Evolutionary conservation across 1,139 yeast genomes (phyloP).

Genomic region (Yamadazyma conglobata): DNA sequence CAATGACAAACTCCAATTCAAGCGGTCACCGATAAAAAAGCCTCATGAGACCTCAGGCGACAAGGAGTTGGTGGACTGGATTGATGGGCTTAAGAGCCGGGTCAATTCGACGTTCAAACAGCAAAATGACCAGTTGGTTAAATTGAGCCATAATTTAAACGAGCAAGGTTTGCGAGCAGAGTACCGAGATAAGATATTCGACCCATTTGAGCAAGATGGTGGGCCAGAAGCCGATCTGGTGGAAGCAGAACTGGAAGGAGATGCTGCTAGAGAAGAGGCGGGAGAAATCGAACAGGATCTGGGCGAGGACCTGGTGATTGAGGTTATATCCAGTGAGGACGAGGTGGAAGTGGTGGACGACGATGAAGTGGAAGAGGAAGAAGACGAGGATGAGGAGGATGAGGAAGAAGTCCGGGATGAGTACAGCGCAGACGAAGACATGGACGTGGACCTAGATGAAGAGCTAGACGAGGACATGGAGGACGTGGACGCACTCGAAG

Average conservation of each 20-base stretch:
- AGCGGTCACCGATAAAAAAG: not conserved
- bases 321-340: constrained; percentile 6
- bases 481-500: constrained; percentile 6
- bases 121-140: constrained; percentile 36
- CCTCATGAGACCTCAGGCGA: constrained; percentile 1
- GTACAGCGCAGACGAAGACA: constrained; percentile 4
- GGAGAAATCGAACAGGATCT: constrained; percentile 7
- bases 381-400: constrained; percentile 3
- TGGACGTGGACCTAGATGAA: constrained; percentile 3
- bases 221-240: constrained; percentile 17
- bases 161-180: constrained; percentile 27
- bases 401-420: constrained; percentile 8
- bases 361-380: constrained; percentile 12
- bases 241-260: constrained; percentile 10
- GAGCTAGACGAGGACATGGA: constrained; percentile 5
- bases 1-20: constrained; percentile 1
- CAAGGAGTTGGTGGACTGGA: constrained; percentile 48
- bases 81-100: constrained; percentile 42
- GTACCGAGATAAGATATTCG: constrained; percentile 28
- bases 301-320: constrained; percentile 5
- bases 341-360: constrained; percentile 9
- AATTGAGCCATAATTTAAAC: constrained; percentile 26
- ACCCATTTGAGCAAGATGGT: constrained; percentile 16
- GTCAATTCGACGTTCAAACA: constrained; percentile 36
- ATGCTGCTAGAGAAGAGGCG: constrained; percentile 9